These are phyloP conservation scores for Fusarium piperis DNA, from an alignment of 2,329 filamentous ascomycete genomes.

Conservation along the genomic window DNA sequence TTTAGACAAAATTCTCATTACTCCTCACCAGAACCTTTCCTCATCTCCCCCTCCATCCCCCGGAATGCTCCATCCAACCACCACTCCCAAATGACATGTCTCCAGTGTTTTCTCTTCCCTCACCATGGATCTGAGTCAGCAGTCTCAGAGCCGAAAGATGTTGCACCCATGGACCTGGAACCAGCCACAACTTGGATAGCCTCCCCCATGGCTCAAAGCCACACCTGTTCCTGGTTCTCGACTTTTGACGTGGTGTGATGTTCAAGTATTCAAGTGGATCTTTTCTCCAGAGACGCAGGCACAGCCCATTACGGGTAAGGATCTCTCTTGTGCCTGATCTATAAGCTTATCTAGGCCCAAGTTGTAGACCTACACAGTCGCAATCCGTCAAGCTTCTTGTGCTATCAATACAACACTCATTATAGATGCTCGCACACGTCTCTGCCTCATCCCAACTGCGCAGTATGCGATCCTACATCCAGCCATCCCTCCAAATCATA, in stretches of 20 bases:
- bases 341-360: not conserved
- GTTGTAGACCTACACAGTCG: not conserved
- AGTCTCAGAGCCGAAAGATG: conserved; percentile 19
- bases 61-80: conserved; percentile 18
- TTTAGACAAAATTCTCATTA: not conserved
- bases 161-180: conserved; percentile 18
- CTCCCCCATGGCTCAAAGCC: not conserved
- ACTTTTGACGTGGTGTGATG: not conserved
- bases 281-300: not conserved
- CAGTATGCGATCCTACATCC: conserved; percentile 21
- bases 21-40: not conserved
- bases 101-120: not conserved
- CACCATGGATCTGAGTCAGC: not conserved
- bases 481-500: not conserved
- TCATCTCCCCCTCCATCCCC: not conserved
- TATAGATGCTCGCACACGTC: not conserved
- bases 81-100: conserved; percentile 13
- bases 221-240: conserved; percentile 1
- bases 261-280: not conserved
- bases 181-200: conserved; percentile 4
- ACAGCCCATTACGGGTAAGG: not conserved
- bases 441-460: conserved; percentile 7
- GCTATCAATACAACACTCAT: not conserved
- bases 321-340: not conserved
- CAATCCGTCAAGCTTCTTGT: not conserved